Conservation (phyloP, 2,329 filamentous ascomycete genomes). For the Pestalotiopsis sp. region DNA sequence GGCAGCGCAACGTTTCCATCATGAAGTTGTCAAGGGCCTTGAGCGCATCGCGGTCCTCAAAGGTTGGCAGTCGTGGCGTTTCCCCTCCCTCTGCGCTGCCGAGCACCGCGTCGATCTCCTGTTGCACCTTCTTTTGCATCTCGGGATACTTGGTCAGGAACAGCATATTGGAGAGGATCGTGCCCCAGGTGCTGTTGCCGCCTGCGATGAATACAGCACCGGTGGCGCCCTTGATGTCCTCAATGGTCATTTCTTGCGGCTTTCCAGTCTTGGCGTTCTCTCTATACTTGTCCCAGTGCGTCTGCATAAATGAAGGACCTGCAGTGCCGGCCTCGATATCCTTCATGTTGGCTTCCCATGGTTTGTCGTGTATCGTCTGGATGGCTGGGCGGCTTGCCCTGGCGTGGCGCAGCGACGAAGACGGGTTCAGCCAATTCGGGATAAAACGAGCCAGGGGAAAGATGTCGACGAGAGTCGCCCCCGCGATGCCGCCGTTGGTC, state of each 20-base stretch:
- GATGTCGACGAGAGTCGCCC: constrained; percentile 47
- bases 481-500: constrained; percentile 25
- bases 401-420: constrained; percentile 25
- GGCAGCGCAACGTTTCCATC: constrained; percentile 32
- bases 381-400: constrained; percentile 20
- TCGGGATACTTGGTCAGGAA: constrained; percentile 18
- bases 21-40: constrained; percentile 33
- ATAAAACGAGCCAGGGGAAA: constrained; percentile 47
- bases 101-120: constrained; percentile 30
- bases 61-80: constrained; percentile 32
- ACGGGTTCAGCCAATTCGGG: constrained; percentile 36
- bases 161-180: constrained; percentile 28
- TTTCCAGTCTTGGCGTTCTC: constrained; percentile 29
- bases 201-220: constrained; percentile 51
- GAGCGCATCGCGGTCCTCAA: constrained; percentile 33
- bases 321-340: constrained; percentile 35
- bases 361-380: constrained; percentile 43
- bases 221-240: constrained; percentile 52
- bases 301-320: constrained; percentile 33
- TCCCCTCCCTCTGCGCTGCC: neutral
- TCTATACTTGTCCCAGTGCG: constrained; percentile 29
- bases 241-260: constrained; percentile 36
- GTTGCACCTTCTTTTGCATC: constrained; percentile 13
- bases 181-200: constrained; percentile 47
- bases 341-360: constrained; percentile 35